Evolutionary conservation across 495 filamentous ascomycete genomes (phyloP), one percentile per base, ranked within the genome.

Genomic region (Talaromyces stipitatus): DNA sequence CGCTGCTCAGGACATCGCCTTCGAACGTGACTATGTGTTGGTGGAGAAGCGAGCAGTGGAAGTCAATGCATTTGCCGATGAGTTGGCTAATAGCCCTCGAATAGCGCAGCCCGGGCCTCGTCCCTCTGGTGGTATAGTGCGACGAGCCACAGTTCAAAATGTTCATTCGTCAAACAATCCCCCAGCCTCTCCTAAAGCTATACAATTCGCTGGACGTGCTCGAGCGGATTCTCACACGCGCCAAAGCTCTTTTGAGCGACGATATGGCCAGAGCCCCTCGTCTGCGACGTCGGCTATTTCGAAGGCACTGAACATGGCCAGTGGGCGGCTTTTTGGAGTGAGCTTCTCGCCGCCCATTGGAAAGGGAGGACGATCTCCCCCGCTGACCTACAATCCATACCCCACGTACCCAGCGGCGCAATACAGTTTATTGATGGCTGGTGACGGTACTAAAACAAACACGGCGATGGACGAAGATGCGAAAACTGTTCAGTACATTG

Each of bases 1-100:
- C 57, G 88, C 88, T 20, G 91, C 87, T 10, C 90, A 96, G 61
- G 92, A 95, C 55, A 83, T 94, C 4, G 89, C 88, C 1, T 89
- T 95, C 66, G 91, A 95, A 65, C 79, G 91, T 60, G 94, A 97
- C 62, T 98, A 97, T 61, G 92, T 98, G 30, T 72, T 98, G 16
- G 89, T 98, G 18, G 95, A 98, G 70, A 97, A 97, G 74, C 85
- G 86, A 52, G 86, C 87, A 7, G 91, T 97, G 3, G 90, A 97
- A 68, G 92, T 97, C 26, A 97, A 98, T 72, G 92, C 94, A 3
- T 90, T 98, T 66, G 94, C 94, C 8, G 94, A 98, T 66, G 91
- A 97, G 68, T 73, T 98, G 60, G 90, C 89, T 16, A 84, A 90
- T 47, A 90, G 88, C 57, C 86, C 86, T 28, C 76, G 78, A 36